Percentiles rank a stretch among this genome's conserved stretches.
Conservation (phyloP, 2,329 filamentous ascomycete species). For the Xylariaceae sp. region DNA sequence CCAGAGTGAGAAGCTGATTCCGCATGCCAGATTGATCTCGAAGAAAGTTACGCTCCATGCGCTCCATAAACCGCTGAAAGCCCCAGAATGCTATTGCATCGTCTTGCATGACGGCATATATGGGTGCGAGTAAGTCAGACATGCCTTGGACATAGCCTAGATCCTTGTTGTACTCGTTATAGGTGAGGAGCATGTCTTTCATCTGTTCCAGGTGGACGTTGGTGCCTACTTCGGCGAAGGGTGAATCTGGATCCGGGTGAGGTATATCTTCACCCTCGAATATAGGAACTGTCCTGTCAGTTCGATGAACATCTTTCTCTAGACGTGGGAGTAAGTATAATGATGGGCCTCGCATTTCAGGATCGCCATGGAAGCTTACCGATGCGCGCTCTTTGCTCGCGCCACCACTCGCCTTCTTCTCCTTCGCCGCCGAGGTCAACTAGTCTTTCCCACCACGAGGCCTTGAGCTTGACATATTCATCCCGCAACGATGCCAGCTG, state of each 20-base stretch:
- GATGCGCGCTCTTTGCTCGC: conserved; percentile 88
- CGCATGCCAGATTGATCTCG: conserved; percentile 97
- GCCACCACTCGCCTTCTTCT: conserved; percentile 92
- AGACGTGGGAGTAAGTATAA: conserved; percentile 24
- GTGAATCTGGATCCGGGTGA: conserved; percentile 92
- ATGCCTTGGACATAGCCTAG: conserved; percentile 98
- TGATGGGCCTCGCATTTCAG: not conserved
- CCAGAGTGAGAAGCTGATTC: conserved; percentile 80
- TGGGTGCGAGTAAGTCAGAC: conserved; percentile 92
- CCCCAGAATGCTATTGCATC: conserved; percentile 96
- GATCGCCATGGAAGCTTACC: conserved; percentile 54
- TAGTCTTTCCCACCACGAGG: conserved; percentile 92
- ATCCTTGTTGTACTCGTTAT: conserved; percentile 96
- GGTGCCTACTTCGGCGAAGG: conserved; percentile 87
- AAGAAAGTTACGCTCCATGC: conserved; percentile 96
- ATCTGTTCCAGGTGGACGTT: conserved; percentile 98
- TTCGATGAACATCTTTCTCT: conserved; percentile 99
- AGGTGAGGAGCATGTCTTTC: conserved; percentile 98
- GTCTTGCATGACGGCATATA: conserved; percentile 96
- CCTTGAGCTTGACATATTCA: conserved; percentile 91
- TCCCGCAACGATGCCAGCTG: conserved; percentile 82
- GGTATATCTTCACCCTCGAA: conserved; percentile 96
- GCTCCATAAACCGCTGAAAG: conserved; percentile 92
- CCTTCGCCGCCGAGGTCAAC: conserved; percentile 75
- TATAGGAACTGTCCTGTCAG: conserved; percentile 89